These are phyloP conservation scores for Hymenoscyphus fraxineus DNA, from an alignment of 2,329 filamentous ascomycete species.

Conservation along the genomic window DNA sequence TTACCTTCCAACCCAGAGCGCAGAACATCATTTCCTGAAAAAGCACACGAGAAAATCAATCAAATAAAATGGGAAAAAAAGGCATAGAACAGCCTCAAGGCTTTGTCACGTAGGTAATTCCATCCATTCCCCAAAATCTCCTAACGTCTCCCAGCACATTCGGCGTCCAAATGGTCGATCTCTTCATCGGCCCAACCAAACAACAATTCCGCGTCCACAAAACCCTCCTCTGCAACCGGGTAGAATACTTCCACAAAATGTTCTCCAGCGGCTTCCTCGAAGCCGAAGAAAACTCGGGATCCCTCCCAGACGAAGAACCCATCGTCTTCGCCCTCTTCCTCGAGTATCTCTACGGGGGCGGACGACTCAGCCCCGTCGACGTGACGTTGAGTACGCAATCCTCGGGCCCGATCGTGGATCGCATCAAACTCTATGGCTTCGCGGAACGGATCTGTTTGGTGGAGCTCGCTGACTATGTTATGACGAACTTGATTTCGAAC, in stretches of 20 bases:
- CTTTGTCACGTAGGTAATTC: conserved; percentile 11
- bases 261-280: conserved; percentile 21
- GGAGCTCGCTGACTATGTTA: conserved; percentile 10
- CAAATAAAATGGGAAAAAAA: conserved; percentile 3
- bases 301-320: conserved; percentile 20
- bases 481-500: conserved; percentile 13
- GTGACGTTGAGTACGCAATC: conserved; percentile 5
- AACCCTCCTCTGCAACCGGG: conserved; percentile 13
- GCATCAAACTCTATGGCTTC: conserved; percentile 13
- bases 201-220: conserved; percentile 20
- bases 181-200: conserved; percentile 11
- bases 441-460: conserved; percentile 7
- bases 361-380: conserved; percentile 9
- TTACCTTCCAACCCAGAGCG: not conserved
- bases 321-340: conserved; percentile 16
- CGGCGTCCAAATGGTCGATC: conserved; percentile 13
- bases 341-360: conserved; percentile 18
- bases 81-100: not conserved
- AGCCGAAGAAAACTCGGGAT: conserved; percentile 9
- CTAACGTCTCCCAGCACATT: conserved; percentile 10
- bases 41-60: not conserved
- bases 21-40: not conserved
- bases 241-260: conserved; percentile 20
- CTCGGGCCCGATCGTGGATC: conserved; percentile 5
- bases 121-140: not conserved